These are phyloP conservation scores for Cadophora gregata DNA, from an alignment of 2,329 filamentous ascomycete genomes.

Conservation along the genomic window DNA sequence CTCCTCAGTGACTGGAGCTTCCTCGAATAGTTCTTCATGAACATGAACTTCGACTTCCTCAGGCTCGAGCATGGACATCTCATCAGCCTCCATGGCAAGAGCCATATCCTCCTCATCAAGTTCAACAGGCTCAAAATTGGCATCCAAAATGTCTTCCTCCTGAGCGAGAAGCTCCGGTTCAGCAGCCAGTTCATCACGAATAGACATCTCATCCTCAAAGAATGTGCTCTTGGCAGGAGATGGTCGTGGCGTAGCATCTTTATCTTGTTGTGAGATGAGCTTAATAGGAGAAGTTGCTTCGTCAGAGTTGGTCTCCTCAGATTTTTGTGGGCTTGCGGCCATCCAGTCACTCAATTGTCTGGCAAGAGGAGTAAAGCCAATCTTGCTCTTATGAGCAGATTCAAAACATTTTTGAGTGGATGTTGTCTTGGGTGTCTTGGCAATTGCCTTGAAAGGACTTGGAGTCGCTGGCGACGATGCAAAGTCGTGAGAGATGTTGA, in stretches of 20 bases:
- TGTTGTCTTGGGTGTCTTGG: conserved; percentile 34
- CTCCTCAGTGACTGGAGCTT: background rate
- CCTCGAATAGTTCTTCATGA: conserved; percentile 25
- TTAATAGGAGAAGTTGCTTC: conserved; percentile 29
- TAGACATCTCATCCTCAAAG: conserved; percentile 67
- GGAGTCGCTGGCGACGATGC: conserved; percentile 51
- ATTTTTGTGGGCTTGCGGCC: conserved; percentile 60
- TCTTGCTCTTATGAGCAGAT: conserved; percentile 37
- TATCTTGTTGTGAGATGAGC: conserved; percentile 4
- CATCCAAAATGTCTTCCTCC: conserved; percentile 44
- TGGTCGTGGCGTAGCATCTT: conserved; percentile 21
- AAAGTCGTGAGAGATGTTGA: conserved; percentile 42
- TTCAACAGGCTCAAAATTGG: conserved; percentile 54
- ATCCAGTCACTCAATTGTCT: conserved; percentile 68
- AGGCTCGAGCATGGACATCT: conserved; percentile 62
- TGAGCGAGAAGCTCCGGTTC: conserved; percentile 45
- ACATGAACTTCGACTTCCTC: conserved; percentile 32
- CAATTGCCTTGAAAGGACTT: conserved; percentile 40
- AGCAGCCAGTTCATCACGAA: conserved; percentile 48
- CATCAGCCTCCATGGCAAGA: conserved; percentile 63
- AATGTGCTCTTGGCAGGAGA: conserved; percentile 54
- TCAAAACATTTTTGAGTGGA: conserved; percentile 19
- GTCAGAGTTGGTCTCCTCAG: conserved; percentile 25
- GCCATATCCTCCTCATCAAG: conserved; percentile 62
- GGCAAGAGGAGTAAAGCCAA: conserved; percentile 69